Conservation (phyloP, 176 grass and related monocot genomes). For the Rhynchospora tenuis region DNA sequence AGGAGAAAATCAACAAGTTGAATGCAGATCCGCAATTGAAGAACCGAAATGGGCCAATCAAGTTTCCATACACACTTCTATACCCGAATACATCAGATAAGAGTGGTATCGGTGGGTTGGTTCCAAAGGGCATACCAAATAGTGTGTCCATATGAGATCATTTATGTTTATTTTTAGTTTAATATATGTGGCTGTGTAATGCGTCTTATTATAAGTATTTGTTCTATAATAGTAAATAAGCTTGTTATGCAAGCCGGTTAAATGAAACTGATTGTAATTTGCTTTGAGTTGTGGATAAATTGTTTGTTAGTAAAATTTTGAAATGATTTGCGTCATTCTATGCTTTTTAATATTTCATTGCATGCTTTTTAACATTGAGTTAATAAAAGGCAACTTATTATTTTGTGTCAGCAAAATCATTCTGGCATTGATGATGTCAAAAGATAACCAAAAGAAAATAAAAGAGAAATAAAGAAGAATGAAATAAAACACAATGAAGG, state of each 20-base stretch:
- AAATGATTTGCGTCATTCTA: not conserved
- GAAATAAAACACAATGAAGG: not conserved
- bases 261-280: not conserved
- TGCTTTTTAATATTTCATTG: too few relatives aligned
- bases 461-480: not conserved
- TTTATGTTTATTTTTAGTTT: not conserved
- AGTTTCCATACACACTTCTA: slow-evolving; percentile 62
- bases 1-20: slow-evolving; percentile 38
- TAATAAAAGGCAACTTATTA: not conserved
- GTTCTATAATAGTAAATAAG: not conserved
- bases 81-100: slow-evolving; percentile 72
- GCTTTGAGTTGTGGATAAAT: not conserved
- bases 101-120: slow-evolving; percentile 23
- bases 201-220: not conserved
- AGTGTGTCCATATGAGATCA: slow-evolving; percentile 60
- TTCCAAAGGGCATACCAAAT: slow-evolving; percentile 72
- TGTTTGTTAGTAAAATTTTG: not conserved
- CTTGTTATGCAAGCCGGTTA: not conserved
- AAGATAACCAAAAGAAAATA: not conserved
- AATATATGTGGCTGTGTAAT: not conserved
- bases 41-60: slow-evolving; percentile 62
- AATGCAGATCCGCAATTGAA: slow-evolving; percentile 34
- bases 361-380: too few relatives aligned
- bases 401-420: not conserved
- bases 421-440: not conserved